Base-by-base conservation (phyloP, 306 rosid species). In the Lagenaria siceraria region DNA sequence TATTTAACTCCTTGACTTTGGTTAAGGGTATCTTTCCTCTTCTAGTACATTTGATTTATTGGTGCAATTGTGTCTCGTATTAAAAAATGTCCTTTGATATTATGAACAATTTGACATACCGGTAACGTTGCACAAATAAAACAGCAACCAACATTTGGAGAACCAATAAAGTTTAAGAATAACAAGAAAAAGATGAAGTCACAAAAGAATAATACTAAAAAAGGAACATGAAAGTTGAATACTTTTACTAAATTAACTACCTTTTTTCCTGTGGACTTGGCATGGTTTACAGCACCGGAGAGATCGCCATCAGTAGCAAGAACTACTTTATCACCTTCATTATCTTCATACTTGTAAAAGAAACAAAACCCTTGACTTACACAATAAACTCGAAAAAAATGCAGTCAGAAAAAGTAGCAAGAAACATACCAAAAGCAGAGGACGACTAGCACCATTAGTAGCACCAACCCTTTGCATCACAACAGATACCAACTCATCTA, bases 281-380 rank as follows among this genome's bases (percentile, higher is more conserved):
- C 91, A 88, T 87, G 88, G 83, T 79, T 87, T 81, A 90, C 89
- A 55, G 99, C 97, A 43, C 87, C 24, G 53, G 55, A 75, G 83
- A 95, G 97, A 86, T 95, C 99, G 58, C 77, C 72, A 80, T 92
- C 89, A 58, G 84, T 84, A 77, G 92, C 85, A 64, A 95, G 93
- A 77, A 90, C 81, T 84, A 95, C 86, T 81, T 74, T 90, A 83
- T 95, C 99, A 62, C 97, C 93, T 88, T 95, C 99, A 58, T 92
- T 97, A 76, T 95, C 99, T 87, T 92, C 96, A 11, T 90, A 95
- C 99, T 95, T 33, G n/a, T 48, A 66, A 25, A 52, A 72, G 7
- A 71, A 25, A 72, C 27, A 21, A 14, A 40, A 36, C 21, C 14
- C 69, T 52, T 8, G 19, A 59, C 24, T 49, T 13, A 43, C 35